Evolutionary conservation across 2,329 filamentous ascomycete genomes (phyloP), one percentile per base, ranked within the genome.

Genomic region (Cryphonectria naterciae): DNA sequence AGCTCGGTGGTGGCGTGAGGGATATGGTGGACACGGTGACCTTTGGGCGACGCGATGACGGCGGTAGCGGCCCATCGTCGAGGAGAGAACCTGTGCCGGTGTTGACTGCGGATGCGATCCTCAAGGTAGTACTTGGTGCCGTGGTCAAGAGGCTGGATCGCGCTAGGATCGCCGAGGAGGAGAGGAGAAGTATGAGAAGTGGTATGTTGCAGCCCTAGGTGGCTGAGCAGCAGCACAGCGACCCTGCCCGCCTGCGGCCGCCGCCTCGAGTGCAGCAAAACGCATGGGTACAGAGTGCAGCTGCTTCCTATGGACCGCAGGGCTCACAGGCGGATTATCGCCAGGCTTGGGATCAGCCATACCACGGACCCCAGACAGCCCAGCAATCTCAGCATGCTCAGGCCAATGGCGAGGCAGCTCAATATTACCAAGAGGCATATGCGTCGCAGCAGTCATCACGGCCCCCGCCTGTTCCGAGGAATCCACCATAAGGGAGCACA

Each of bases 21-120:
- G 95, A 98, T 81, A 98, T 98, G 77, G 94, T 98, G 22, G 95
- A 98, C 80, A 97, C 95, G 0, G 91, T 94, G 46, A 92, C 92
- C 0, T 97, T 92, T 85, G 87, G 84, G 25, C 28, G 4, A 4
- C 54, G 54, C 13, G 17, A 28, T 32, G 82, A 82, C 11, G 80
- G 83, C 28, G 82, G 82, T 35, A 82, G 83, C 22, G 73, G 77
- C 77, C 77, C 70, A 70, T 28, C 2, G 17, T 32, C 32, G 37
- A 25, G 54, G 37, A 25, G 54, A 41, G 65, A 39, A 0, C 25
- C 46, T 15, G 41, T 46, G 41, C 71, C 78, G 7, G 76, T 75
- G 10, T 83, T 98, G 62, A 90, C 89, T 0, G 91, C 86, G 0
- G 88, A 93, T 2, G 89, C 87, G 0, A 91, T 98, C 60, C 81